Percentiles rank a stretch among this genome's conserved stretches.
Conservation (phyloP, 1,284 basidiomycete genomes). For the Xerocomus nothofagi region DNA sequence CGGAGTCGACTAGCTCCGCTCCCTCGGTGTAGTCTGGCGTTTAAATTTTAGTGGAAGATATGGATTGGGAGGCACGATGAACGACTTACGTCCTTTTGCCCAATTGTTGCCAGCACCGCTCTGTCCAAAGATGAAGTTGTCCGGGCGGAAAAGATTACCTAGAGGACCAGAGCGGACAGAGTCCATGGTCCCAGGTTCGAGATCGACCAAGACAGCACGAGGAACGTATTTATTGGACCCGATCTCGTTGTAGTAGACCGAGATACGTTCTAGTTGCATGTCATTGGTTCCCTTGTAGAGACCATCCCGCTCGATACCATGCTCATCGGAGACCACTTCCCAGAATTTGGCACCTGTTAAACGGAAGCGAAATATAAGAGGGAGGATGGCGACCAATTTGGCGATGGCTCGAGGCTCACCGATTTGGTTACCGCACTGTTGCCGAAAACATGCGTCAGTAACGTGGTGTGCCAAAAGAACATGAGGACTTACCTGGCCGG, state of each 20-base stretch:
- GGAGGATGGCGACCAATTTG: not conserved
- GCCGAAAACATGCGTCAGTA: slow-evolving; percentile 22
- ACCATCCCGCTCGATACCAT: slow-evolving; percentile 93
- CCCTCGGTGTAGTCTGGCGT: slow-evolving; percentile 87
- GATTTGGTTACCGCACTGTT: slow-evolving; percentile 96
- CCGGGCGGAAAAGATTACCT: slow-evolving; percentile 88
- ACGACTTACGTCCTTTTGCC: slow-evolving; percentile 85
- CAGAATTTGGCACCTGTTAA: slow-evolving; percentile 92
- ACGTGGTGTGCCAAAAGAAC: not conserved
- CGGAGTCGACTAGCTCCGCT: slow-evolving; percentile 93
- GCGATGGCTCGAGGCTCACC: slow-evolving; percentile 50
- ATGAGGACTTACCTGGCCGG: slow-evolving; percentile 75
- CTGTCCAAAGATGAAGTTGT: slow-evolving; percentile 92
- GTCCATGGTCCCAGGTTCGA: slow-evolving; percentile 98
- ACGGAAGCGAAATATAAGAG: slow-evolving; percentile 10
- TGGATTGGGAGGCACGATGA: not conserved
- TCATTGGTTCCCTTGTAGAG: slow-evolving; percentile 92
- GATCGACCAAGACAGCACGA: slow-evolving; percentile 91
- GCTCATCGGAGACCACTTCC: slow-evolving; percentile 97
- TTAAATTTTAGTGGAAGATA: not conserved
- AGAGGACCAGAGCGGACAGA: slow-evolving; percentile 85
- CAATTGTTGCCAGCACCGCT: slow-evolving; percentile 96
- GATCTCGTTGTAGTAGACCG: slow-evolving; percentile 94
- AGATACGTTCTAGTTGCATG: slow-evolving; percentile 96
- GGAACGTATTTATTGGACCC: slow-evolving; percentile 94